Evolutionary conservation across 176 grass and related monocot species (phyloP), one percentile per base, ranked within the genome.

Genomic region (Oryza officinalis): DNA sequence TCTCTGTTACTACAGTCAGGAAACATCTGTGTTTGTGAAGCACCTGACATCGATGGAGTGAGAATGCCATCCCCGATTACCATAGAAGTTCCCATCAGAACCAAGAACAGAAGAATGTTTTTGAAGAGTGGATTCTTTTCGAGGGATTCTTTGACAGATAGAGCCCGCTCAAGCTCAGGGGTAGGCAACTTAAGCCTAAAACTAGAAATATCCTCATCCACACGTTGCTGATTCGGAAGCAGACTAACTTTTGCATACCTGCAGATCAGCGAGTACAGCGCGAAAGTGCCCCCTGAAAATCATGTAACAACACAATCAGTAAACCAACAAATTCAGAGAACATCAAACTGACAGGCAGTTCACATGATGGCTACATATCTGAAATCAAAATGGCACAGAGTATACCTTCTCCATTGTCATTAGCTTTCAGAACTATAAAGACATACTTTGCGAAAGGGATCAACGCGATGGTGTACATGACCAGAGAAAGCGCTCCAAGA

Each of bases 1-100:
- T 41, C 68, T 18, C 8, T 67, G 13, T 30, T 52, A 50, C 10
- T 41, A 65, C 37, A 81, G 49, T 8, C 13, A 82, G 9, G 61
- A 83, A 44, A 84, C 31, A 71, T 38, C 8, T 17, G 27, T 63
- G 22, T 63, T 9, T 35, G 87, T 67, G 61, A 84, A 80, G 63
- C 80, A 99, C 96, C 96, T 88, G 93, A 99, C 96, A 99, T 96
- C 32, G 96, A 90, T 57, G 96, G 96, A 82, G 96, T 99, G 84
- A 99, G 96, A 90, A 99, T 99, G 38, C 96, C 91, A 68, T 99
- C 96, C 63, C 96, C 96, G 49, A 99, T 99, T 70, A 99, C 85
- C 96, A 99, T 99, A 41, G 96, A 99, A 13, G 96, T 96, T 44
- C 96, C 96, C 77, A 90, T 99, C 70, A 99, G 77, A 84, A 99